Evolutionary conservation across 352 stramenopile species (phyloP), one percentile per base, ranked within the genome.

Genomic region (Hyaloperonospora arabidopsidis): DNA sequence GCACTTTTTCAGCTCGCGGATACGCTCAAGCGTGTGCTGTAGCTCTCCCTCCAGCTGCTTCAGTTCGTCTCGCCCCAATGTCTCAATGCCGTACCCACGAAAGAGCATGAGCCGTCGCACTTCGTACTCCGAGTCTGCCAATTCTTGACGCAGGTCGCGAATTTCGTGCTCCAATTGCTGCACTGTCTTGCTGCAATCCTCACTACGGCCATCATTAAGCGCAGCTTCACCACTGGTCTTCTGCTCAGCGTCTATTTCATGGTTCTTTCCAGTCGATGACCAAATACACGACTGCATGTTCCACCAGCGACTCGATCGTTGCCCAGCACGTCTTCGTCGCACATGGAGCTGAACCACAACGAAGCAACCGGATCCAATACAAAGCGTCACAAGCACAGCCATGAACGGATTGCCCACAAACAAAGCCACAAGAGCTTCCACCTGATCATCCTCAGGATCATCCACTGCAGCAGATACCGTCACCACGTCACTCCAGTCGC

Each of bases 81-180:
- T 49, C 34, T 91, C 79, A 38, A 91, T 70, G n/a, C 77, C 77
- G 59, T 87, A 91, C 36, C 78, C 81, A 18, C 80, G 79, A 44
- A 81, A 76, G 21, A 88, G 49, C 81, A 91, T 91, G 2, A 91
- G 66, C 17, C 71, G 68, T 13, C 70, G 78, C 29, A 89, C 80
- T 52, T 91, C 81, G 7, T 70, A 63, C 48, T 91, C 81, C 45
- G 75, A 86, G 56, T 91, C 81, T n/a, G 69, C 69, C 29, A 91
- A 58, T 23, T 91, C 81, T 48, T 89, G 79, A 10, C 77, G 74
- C 40, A 91, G 63, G 44, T 91, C 63, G 17, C 48, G 52, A 28
- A 91, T 65, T 54, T 91, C 81, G 43, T 85, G 74, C 49, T 84
- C 52, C 25, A 87, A 45, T 10, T 69, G 59, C 22, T 70, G 55